phyloP scores from a whole-genome alignment of 805 yeast species.

The Pichia eremophila region DNA sequence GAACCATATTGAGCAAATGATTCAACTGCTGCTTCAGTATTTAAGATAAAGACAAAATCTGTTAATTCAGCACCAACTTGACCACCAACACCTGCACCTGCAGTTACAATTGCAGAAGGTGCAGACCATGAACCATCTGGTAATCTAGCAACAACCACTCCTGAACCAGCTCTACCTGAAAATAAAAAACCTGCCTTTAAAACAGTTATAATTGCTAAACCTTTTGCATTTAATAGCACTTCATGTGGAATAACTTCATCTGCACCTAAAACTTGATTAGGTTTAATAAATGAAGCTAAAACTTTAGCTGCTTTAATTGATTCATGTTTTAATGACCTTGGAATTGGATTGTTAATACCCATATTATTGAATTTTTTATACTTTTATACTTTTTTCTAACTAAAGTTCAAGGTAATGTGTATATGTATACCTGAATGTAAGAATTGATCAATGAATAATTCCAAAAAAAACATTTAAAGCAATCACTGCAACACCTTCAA shows the following conservation, averaged over 20 bases:
- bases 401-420: too few species aligned
- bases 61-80: conserved; percentile 94
- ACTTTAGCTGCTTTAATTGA: conserved; percentile 91
- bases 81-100: conserved; percentile 99
- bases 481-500: too few species aligned
- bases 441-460: too few species aligned
- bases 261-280: conserved; percentile 86
- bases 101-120: conserved; percentile 90
- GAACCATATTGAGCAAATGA: conserved; percentile 93
- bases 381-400: neutral
- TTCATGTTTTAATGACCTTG: conserved; percentile 81
- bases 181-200: conserved; percentile 92
- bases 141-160: conserved; percentile 85
- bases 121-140: conserved; percentile 98
- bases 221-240: conserved; percentile 81
- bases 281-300: conserved; percentile 82
- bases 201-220: conserved; percentile 87
- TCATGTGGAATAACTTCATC: conserved; percentile 86
- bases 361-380: conserved; percentile 22
- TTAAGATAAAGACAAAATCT: conserved; percentile 88
- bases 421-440: too few species aligned
- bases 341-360: conserved; percentile 92
- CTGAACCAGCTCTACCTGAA: conserved; percentile 96
- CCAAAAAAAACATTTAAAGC: too few species aligned
- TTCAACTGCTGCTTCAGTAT: conserved; percentile 80